Conservation (phyloP, 345 rosid species). For the Aurinia saxatilis region DNA sequence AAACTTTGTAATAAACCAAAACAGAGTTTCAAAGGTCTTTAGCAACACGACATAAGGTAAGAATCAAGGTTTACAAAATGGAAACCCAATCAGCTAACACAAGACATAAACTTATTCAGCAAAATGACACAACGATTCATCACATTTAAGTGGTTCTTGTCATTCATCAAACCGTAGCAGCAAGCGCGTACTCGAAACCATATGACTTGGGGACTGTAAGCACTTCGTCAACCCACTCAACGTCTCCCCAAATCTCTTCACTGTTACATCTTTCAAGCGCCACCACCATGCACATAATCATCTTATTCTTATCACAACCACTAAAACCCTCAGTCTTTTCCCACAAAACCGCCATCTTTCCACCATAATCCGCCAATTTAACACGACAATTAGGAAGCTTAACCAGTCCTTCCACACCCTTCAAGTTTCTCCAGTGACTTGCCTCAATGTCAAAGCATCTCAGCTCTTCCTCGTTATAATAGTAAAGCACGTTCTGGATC, state of each 20-base stretch:
- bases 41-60: too few species aligned
- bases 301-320: too few species aligned
- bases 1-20: too few species aligned
- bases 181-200: conserved; percentile 41
- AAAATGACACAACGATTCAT: too few species aligned
- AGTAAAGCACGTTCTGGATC: conserved; percentile 36
- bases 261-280: conserved; percentile 34
- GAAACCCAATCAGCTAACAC: too few species aligned
- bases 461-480: conserved; percentile 48
- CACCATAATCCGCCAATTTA: conserved; percentile 44
- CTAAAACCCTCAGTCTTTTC: conserved; percentile 53
- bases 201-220: conserved; percentile 37
- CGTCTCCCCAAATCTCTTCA: conserved; percentile 50
- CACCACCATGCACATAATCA: conserved; percentile 55
- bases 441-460: conserved; percentile 42
- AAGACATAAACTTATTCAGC: too few species aligned
- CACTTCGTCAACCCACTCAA: conserved; percentile 46
- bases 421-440: conserved; percentile 45
- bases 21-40: too few species aligned
- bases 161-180: conserved; percentile 27
- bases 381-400: too few species aligned
- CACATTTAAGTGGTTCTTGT: too few species aligned
- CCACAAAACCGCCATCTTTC: too few species aligned
- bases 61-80: too few species aligned
- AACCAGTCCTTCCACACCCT: conserved; percentile 42